These are phyloP conservation scores for Candida sakaeoensis DNA, from an alignment of 805 yeast species.

Conservation along the genomic window DNA sequence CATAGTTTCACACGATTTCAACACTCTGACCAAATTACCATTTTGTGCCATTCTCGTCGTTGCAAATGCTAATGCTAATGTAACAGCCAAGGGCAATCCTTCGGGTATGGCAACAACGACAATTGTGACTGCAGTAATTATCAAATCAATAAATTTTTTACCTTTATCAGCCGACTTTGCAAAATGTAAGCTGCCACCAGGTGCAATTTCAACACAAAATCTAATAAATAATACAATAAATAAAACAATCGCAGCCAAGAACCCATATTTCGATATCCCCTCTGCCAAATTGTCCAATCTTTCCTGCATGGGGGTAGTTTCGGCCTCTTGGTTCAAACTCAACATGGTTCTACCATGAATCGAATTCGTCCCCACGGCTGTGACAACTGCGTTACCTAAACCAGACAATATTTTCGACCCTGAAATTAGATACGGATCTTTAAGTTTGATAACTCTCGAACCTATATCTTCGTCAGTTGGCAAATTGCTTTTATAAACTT, in stretches of 20 bases:
- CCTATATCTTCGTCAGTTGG: constrained; percentile 37
- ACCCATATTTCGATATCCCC: constrained; percentile 93
- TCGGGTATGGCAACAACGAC: constrained; percentile 99
- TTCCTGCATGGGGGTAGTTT: constrained; percentile 84
- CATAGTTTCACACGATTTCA: constrained; percentile 96
- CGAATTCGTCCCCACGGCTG: constrained; percentile 88
- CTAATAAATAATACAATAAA: constrained; percentile 77
- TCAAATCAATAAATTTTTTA: constrained; percentile 73
- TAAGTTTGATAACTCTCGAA: constrained; percentile 36
- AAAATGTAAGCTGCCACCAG: constrained; percentile 43
- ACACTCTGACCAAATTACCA: constrained; percentile 90
- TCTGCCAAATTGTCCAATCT: constrained; percentile 81
- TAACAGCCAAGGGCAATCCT: constrained; percentile 96
- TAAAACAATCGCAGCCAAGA: constrained; percentile 76
- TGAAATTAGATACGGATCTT: constrained; percentile 84
- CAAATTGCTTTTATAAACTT: constrained; percentile 23
- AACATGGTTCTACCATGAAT: constrained; percentile 90
- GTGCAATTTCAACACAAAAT: constrained; percentile 60
- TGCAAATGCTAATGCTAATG: constrained; percentile 94
- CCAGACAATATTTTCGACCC: constrained; percentile 90
- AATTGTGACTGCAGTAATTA: constrained; percentile 88
- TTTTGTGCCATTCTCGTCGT: constrained; percentile 97
- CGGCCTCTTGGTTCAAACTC: constrained; percentile 70
- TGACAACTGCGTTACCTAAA: constrained; percentile 77
- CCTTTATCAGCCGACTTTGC: constrained; percentile 72